Percentiles rank a stretch among this genome's conserved stretches.
Conservation (phyloP, 306 rosid genomes). For the Neltuma alba region DNA sequence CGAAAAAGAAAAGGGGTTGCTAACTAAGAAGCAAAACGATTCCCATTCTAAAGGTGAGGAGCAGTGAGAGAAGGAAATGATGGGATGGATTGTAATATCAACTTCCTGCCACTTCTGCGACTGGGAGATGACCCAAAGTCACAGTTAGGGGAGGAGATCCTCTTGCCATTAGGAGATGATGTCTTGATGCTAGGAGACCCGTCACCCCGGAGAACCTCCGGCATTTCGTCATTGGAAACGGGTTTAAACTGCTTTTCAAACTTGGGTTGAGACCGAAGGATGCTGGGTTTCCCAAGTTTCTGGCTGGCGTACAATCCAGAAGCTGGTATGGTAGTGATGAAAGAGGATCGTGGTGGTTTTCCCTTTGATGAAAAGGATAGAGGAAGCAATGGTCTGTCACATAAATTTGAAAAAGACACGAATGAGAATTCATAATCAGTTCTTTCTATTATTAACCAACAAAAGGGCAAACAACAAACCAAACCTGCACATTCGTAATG, state of each 20-base stretch:
- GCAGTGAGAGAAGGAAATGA: constrained; percentile 86
- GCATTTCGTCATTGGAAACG: constrained; percentile 63
- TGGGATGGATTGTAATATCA: constrained; percentile 83
- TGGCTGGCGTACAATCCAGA: constrained; percentile 57
- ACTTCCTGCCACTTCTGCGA: constrained; percentile 77
- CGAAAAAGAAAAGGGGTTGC: not conserved
- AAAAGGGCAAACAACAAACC: constrained; percentile 21
- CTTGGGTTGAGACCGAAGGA: constrained; percentile 49
- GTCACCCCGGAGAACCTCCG: constrained; percentile 53
- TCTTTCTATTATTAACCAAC: constrained; percentile 31
- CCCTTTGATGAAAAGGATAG: constrained; percentile 70
- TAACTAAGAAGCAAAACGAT: constrained; percentile 10
- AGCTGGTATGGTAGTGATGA: constrained; percentile 57
- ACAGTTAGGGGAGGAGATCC: constrained; percentile 76
- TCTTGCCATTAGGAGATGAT: constrained; percentile 83
- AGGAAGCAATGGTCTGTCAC: constrained; percentile 57
- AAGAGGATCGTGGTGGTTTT: constrained; percentile 62
- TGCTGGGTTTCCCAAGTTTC: constrained; percentile 57
- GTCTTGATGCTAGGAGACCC: constrained; percentile 67
- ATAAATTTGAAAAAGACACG: constrained; percentile 13
- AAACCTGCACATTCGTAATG: constrained; percentile 69
- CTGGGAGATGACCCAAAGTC: constrained; percentile 60
- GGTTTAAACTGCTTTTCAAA: constrained; percentile 50
- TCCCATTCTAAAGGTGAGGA: constrained; percentile 54
- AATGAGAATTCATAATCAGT: constrained; percentile 20